Percentiles rank a stretch among this genome's conserved stretches.
Evolutionary conservation across 2,329 filamentous ascomycete genomes (phyloP).

Genomic region (Pestalotiopsis sp.): DNA sequence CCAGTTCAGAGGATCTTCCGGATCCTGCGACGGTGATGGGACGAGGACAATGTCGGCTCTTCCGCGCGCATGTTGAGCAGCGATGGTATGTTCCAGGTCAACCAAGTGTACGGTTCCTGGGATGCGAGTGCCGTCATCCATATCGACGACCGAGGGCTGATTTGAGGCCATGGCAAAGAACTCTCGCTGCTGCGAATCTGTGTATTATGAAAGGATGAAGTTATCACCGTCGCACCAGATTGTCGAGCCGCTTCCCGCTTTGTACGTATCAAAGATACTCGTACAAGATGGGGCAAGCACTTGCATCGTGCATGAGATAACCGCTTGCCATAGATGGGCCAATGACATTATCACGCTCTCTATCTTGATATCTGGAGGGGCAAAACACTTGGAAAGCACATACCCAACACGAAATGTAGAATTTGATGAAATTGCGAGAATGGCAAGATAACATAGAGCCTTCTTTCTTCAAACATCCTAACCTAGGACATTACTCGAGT

Average conservation of each 20-base stretch:
- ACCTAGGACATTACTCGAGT: no score
- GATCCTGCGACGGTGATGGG: constrained; percentile 48
- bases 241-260: neutral
- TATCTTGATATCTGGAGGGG: neutral
- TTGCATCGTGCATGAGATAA: neutral
- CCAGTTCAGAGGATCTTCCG: constrained; percentile 56
- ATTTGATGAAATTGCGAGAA: neutral
- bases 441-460: no score
- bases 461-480: no score
- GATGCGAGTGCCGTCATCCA: constrained; percentile 27
- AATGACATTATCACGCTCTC: neutral
- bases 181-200: neutral
- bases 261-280: neutral
- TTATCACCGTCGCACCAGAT: neutral
- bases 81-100: constrained; percentile 34
- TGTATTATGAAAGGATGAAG: neutral
- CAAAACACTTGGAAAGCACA: neutral
- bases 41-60: constrained; percentile 47
- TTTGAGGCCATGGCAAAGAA: no score
- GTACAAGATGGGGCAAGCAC: neutral
- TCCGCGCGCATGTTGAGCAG: constrained; percentile 30
- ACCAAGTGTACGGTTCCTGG: constrained; percentile 43
- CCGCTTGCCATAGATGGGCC: neutral
- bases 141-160: constrained; percentile 7
- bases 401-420: neutral